phyloP scores from a whole-genome alignment of 768 basidiomycete species.

The Trametes punicea region DNA sequence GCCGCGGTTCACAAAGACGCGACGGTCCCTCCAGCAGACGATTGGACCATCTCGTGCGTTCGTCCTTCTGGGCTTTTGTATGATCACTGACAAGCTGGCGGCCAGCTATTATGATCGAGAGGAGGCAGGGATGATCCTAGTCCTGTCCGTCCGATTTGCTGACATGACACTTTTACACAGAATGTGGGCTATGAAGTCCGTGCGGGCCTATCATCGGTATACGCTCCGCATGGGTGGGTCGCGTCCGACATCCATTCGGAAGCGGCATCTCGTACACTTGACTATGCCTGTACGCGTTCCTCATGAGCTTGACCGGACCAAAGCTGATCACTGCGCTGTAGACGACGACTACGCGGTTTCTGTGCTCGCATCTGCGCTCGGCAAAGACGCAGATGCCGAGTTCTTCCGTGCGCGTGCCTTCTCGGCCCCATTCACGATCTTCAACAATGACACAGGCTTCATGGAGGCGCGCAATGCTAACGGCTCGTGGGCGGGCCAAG shows the following conservation, averaged over 20 bases:
- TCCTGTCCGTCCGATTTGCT: background rate
- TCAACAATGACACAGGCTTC: conserved; percentile 67
- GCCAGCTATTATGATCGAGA: conserved; percentile 67
- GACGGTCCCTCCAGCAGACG: conserved; percentile 55
- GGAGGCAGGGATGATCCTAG: conserved; percentile 40
- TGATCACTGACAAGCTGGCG: background rate
- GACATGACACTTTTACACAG: conserved; percentile 30
- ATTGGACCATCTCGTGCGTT: conserved; percentile 49
- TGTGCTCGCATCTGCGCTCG: conserved; percentile 53
- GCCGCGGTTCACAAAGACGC: conserved; percentile 75
- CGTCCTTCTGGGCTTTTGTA: background rate
- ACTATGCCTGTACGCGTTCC: conserved; percentile 60
- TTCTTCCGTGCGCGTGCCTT: conserved; percentile 57
- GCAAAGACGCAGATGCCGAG: conserved; percentile 45
- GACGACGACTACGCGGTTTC: conserved; percentile 79
- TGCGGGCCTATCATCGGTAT: conserved; percentile 71
- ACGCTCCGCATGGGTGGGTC: conserved; percentile 68
- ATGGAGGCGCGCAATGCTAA: conserved; percentile 75
- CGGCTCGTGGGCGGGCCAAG: conserved; percentile 67
- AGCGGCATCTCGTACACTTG: conserved; percentile 72
- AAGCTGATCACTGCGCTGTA: conserved; percentile 25
- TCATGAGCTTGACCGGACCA: background rate
- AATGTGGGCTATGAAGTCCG: conserved; percentile 78
- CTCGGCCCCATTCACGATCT: conserved; percentile 58
- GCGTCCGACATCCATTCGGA: conserved; percentile 78